Percentiles rank a stretch among this genome's conserved stretches.
Conservation (phyloP, 2,329 filamentous ascomycete species). For the Penicillium concentricum region DNA sequence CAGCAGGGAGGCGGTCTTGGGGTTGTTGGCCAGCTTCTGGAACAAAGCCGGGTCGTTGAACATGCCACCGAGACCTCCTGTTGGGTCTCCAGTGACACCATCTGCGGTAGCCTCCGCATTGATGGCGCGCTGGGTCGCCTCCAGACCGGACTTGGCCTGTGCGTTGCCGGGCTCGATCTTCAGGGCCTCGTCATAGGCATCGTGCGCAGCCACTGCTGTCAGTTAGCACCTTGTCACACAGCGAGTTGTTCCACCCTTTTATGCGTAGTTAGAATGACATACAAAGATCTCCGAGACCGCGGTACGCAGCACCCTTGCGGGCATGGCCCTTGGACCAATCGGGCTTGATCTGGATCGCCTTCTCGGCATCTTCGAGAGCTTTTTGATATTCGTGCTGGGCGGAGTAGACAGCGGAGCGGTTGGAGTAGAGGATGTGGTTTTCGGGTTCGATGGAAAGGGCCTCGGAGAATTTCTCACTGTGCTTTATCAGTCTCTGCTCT, state of each 20-base stretch:
- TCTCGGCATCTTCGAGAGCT: constrained; percentile 84
- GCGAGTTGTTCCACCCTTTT: not conserved
- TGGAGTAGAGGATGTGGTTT: constrained; percentile 98
- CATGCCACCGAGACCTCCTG: constrained; percentile 79
- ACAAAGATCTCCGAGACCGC: constrained; percentile 80
- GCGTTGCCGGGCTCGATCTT: constrained; percentile 90
- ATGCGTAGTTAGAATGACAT: constrained; percentile 29
- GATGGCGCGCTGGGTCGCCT: constrained; percentile 83
- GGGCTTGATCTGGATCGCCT: constrained; percentile 90
- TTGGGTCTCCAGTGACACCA: constrained; percentile 62
- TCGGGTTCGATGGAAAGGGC: constrained; percentile 82
- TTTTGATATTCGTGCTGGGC: constrained; percentile 85
- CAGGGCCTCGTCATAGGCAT: constrained; percentile 91
- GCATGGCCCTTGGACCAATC: constrained; percentile 98
- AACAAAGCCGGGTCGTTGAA: constrained; percentile 91
- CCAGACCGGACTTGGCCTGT: constrained; percentile 84
- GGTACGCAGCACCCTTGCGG: constrained; percentile 85
- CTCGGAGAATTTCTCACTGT: constrained; percentile 87
- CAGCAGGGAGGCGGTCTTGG: constrained; percentile 82
- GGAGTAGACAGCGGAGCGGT: constrained; percentile 82
- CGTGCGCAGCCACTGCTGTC: constrained; percentile 66
- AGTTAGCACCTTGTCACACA: not conserved
- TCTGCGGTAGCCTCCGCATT: constrained; percentile 69
- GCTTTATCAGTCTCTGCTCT: constrained; percentile 10
- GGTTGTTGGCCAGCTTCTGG: constrained; percentile 87